Evolutionary conservation across 306 rosid species (phyloP).

Genomic region (Hippophae tibetana): DNA sequence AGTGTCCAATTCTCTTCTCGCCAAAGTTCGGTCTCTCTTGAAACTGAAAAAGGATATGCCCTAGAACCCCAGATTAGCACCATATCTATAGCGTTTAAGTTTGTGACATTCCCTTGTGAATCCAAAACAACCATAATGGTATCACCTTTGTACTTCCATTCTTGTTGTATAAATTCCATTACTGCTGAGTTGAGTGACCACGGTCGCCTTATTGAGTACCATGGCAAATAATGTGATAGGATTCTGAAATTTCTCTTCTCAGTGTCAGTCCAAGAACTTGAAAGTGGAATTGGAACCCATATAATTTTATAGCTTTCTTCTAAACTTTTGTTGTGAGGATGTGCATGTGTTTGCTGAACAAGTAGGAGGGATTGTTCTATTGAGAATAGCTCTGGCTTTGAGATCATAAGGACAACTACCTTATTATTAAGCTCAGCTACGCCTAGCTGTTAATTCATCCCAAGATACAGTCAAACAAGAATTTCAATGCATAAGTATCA

Average conservation of each 20-base stretch:
- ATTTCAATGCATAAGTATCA: too few species aligned
- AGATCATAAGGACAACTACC: conserved; percentile 41
- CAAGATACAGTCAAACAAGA: background rate
- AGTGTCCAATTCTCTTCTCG: conserved; percentile 34
- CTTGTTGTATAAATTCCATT: conserved; percentile 28
- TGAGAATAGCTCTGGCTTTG: conserved; percentile 36
- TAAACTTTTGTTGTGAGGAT: conserved; percentile 28
- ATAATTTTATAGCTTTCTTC: conserved; percentile 33
- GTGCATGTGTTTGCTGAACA: conserved; percentile 50
- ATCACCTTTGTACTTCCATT: conserved; percentile 41
- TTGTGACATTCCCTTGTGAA: conserved; percentile 42
- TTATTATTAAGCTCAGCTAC: conserved; percentile 38
- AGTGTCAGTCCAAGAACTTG: conserved; percentile 44
- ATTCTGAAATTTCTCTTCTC: conserved; percentile 31
- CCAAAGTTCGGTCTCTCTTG: conserved; percentile 49
- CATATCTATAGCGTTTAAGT: conserved; percentile 44
- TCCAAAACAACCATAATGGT: conserved; percentile 43
- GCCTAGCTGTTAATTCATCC: conserved; percentile 32
- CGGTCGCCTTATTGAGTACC: conserved; percentile 46
- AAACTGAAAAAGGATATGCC: conserved; percentile 46
- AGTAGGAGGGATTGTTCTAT: conserved; percentile 34
- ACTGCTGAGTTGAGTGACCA: conserved; percentile 34
- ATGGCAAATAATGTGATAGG: conserved; percentile 40
- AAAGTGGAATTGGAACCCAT: conserved; percentile 54
- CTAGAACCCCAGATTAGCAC: conserved; percentile 36